A percentile compares a stretch with the other conserved stretches of the same genome.
Conservation (phyloP, 768 basidiomycete genomes). For the Serendipita vermifera region DNA sequence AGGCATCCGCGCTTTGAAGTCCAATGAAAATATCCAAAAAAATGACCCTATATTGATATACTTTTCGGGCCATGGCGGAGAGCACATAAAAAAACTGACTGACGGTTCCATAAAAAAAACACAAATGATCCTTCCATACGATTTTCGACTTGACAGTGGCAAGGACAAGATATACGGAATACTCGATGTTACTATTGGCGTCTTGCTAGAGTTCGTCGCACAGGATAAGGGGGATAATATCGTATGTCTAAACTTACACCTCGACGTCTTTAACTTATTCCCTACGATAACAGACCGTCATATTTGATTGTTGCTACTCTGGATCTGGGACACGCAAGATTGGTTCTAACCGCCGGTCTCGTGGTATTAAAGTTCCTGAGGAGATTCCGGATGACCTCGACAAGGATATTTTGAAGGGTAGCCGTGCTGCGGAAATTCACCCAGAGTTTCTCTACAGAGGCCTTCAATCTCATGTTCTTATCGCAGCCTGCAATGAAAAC, state of each 20-base stretch:
- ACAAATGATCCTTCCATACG: conserved; percentile 27
- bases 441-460: conserved; percentile 35
- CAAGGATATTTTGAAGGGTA: conserved; percentile 41
- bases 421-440: conserved; percentile 25
- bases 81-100: conserved; percentile 23
- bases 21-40: conserved; percentile 17
- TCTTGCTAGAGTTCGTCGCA: conserved; percentile 44
- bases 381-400: conserved; percentile 43
- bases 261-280: not conserved
- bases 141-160: conserved; percentile 16
- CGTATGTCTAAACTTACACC: conserved; percentile 21
- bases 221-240: conserved; percentile 54
- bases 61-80: conserved; percentile 36
- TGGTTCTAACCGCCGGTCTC: conserved; percentile 36
- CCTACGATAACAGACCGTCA: conserved; percentile 32
- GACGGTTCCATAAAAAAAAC: conserved; percentile 24
- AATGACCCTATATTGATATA: conserved; percentile 29
- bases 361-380: conserved; percentile 50
- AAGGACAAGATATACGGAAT: conserved; percentile 28
- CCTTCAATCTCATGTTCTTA: conserved; percentile 35
- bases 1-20: conserved; percentile 18
- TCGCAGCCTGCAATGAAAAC: conserved; percentile 44
- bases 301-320: conserved; percentile 54
- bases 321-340: conserved; percentile 25
- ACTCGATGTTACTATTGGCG: conserved; percentile 50